Percentiles rank a stretch among this genome's conserved stretches.
Evolutionary conservation across 2,329 filamentous ascomycete genomes (phyloP).

Genomic region (Nectriaceae sp.): DNA sequence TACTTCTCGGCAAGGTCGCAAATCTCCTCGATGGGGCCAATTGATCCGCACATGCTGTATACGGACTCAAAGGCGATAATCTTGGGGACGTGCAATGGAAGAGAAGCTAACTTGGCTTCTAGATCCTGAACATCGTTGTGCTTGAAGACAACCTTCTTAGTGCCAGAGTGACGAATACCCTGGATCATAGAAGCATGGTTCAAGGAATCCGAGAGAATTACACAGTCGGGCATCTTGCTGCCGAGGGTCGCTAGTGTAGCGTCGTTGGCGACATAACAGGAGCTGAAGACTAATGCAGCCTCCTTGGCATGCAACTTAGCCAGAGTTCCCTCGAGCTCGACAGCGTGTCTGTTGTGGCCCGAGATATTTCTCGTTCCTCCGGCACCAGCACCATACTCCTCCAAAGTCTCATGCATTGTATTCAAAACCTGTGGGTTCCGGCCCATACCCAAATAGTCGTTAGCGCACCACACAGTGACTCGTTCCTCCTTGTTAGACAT

Average conservation of each 20-base stretch:
- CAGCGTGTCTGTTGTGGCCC: slow-evolving; percentile 93
- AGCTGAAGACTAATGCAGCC: slow-evolving; percentile 89
- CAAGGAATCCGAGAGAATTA: slow-evolving; percentile 94
- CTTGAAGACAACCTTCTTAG: slow-evolving; percentile 97
- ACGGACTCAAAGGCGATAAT: slow-evolving; percentile 99
- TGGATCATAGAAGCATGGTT: slow-evolving; percentile 99
- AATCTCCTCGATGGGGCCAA: slow-evolving; percentile 93
- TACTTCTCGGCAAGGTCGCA: slow-evolving; percentile 98
- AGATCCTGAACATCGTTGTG: slow-evolving; percentile 95
- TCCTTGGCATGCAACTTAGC: slow-evolving; percentile 92
- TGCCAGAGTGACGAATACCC: slow-evolving; percentile 94
- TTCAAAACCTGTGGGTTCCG: slow-evolving; percentile 84
- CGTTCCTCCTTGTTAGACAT: slow-evolving; percentile 80
- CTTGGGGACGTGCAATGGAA: slow-evolving; percentile 85
- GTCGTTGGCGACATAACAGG: slow-evolving; percentile 98
- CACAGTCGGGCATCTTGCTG: slow-evolving; percentile 93
- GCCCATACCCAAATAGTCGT: slow-evolving; percentile 98
- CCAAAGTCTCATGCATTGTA: slow-evolving; percentile 91
- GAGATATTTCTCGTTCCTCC: slow-evolving; percentile 98
- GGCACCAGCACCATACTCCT: slow-evolving; percentile 92
- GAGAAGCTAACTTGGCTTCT: slow-evolving; percentile 85
- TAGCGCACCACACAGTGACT: slow-evolving; percentile 98
- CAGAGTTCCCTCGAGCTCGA: slow-evolving; percentile 77
- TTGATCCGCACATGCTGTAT: slow-evolving; percentile 98
- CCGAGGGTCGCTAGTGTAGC: slow-evolving; percentile 95